Evolutionary conservation across 257 asterid species (phyloP).

Genomic region (Plantago major): DNA sequence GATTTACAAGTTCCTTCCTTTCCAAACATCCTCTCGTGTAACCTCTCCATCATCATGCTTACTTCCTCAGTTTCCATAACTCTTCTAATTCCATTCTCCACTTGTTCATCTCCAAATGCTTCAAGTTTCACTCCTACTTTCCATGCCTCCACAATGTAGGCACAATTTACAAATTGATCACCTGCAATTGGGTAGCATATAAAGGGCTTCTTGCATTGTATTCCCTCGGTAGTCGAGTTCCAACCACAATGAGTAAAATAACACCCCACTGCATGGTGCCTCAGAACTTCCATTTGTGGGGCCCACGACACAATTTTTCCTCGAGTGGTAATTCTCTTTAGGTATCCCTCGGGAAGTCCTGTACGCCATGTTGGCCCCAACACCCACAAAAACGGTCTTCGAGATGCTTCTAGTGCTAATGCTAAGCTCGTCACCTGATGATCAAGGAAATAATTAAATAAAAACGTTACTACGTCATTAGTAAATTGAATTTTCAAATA

Average conservation of each 20-base stretch:
- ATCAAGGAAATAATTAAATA: too few relatives aligned
- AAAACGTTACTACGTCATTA: too few relatives aligned
- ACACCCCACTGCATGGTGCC: slow-evolving; percentile 47
- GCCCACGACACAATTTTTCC: slow-evolving; percentile 73
- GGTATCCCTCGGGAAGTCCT: slow-evolving; percentile 43
- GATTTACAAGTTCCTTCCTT: slow-evolving; percentile 34
- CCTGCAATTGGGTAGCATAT: slow-evolving; percentile 76
- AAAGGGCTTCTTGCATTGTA: slow-evolving; percentile 45
- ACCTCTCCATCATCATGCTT: slow-evolving; percentile 30
- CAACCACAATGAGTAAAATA: slow-evolving; percentile 77
- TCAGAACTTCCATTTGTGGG: slow-evolving; percentile 59
- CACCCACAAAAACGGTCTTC: slow-evolving; percentile 66
- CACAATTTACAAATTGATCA: slow-evolving; percentile 59
- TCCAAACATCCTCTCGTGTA: slow-evolving; percentile 46
- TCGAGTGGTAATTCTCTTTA: slow-evolving; percentile 17
- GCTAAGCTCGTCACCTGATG: slow-evolving; percentile 47
- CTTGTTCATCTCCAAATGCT: slow-evolving; percentile 41
- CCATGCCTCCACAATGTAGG: slow-evolving; percentile 50
- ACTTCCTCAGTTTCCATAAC: slow-evolving; percentile 33
- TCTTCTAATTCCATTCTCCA: slow-evolving; percentile 31
- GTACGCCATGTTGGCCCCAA: slow-evolving; percentile 47
- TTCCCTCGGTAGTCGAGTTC: slow-evolving; percentile 74
- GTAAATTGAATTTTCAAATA: too few relatives aligned
- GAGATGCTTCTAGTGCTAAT: slow-evolving; percentile 41
- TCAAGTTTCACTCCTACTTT: slow-evolving; percentile 39